A percentile compares a stretch with the other conserved stretches of the same genome.
phyloP scores from a whole-genome alignment of 768 basidiomycete species.

The Suillus discolor region DNA sequence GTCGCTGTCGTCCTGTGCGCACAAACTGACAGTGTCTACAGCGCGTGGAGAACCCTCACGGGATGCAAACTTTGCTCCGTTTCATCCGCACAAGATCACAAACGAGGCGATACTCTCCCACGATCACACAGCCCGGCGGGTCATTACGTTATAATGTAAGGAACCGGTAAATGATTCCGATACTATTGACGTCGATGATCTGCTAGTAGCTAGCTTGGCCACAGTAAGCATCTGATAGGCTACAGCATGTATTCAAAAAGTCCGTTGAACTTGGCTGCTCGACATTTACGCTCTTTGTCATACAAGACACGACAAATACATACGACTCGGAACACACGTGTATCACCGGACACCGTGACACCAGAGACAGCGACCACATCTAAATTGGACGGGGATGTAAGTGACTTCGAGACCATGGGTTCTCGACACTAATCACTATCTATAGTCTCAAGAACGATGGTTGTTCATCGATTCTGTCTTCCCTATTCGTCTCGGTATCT shows the following conservation, averaged over 20 bases:
- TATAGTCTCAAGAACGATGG: constrained; percentile 49
- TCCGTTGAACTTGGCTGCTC: constrained; percentile 8
- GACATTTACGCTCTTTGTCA: constrained; percentile 8
- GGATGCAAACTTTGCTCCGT: constrained; percentile 22
- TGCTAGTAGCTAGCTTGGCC: neutral
- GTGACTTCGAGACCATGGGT: neutral
- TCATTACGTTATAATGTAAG: neutral
- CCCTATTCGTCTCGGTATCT: constrained; percentile 66
- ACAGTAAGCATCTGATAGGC: neutral
- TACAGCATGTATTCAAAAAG: constrained; percentile 22
- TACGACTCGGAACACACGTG: neutral
- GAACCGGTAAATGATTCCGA: neutral
- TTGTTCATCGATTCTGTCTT: constrained; percentile 80
- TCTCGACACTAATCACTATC: neutral
- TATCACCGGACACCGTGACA: neutral
- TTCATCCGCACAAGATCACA: constrained; percentile 2
- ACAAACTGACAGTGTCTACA: constrained; percentile 17
- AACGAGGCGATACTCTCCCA: constrained; percentile 20
- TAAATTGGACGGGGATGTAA: neutral
- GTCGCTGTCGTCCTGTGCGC: constrained; percentile 17
- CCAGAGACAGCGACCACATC: constrained; percentile 22
- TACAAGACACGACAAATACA: constrained; percentile 6
- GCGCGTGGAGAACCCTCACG: constrained; percentile 24
- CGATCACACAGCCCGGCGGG: constrained; percentile 1
- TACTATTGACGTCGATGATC: neutral